Percentiles rank a stretch among this genome's conserved stretches.
Evolutionary conservation across 2,329 filamentous ascomycete genomes (phyloP).

Genomic region (Rosellinia necatrix): DNA sequence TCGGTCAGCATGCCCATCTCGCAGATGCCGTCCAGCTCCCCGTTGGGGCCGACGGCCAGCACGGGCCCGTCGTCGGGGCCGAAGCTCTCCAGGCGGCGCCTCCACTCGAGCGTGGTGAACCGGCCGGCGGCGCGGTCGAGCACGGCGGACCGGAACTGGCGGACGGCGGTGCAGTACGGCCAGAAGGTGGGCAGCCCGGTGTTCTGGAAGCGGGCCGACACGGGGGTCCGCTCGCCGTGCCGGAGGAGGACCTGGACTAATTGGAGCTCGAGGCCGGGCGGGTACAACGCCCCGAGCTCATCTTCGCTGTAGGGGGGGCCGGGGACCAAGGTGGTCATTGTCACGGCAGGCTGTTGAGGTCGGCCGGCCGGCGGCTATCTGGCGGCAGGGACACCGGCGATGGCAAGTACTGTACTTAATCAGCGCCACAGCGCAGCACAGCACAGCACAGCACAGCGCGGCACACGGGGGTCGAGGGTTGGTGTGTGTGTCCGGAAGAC

Average conservation of each 20-base stretch:
- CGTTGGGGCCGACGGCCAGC: constrained; percentile 68
- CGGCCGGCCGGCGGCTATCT: neutral
- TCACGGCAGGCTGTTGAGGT: constrained; percentile 6
- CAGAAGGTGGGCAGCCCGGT: constrained; percentile 71
- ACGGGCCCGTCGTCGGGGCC: constrained; percentile 70
- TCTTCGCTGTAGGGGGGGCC: constrained; percentile 77
- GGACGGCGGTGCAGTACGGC: constrained; percentile 86
- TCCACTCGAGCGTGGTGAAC: constrained; percentile 60
- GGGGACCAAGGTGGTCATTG: constrained; percentile 79
- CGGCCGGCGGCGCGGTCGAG: constrained; percentile 47
- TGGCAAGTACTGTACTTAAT: no score
- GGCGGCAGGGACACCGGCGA: neutral
- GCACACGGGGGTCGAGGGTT: no score
- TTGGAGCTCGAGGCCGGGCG: constrained; percentile 76
- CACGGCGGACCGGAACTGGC: constrained; percentile 64
- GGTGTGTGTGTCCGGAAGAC: no score
- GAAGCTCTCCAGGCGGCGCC: constrained; percentile 83
- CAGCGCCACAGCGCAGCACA: no score
- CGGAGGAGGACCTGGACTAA: constrained; percentile 86
- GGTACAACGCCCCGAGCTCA: constrained; percentile 83
- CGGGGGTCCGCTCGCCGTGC: constrained; percentile 81
- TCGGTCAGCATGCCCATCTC: constrained; percentile 78
- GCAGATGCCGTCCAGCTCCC: constrained; percentile 81
- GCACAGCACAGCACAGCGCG: no score
- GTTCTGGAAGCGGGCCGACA: constrained; percentile 87